Conservation (phyloP, 345 rosid genomes). For the Eucalyptus decipiens region DNA sequence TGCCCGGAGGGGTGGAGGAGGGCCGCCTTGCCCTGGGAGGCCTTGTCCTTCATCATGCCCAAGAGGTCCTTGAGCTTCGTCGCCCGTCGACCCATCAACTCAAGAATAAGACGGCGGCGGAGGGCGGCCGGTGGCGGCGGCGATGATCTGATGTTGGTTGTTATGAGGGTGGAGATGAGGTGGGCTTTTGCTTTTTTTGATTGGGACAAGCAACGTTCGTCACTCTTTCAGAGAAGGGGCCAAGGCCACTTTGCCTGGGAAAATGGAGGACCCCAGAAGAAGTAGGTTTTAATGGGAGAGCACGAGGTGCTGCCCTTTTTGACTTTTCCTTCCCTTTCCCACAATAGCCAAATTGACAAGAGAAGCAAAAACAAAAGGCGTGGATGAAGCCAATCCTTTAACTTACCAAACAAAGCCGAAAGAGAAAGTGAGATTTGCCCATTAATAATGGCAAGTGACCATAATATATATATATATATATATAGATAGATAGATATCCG, state of each 20-base stretch:
- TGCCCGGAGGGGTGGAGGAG: constrained; percentile 23
- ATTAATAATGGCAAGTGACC: not conserved
- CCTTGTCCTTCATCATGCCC: constrained; percentile 63
- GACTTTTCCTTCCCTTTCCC: not conserved
- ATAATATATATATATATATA: not conserved
- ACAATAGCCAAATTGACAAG: not conserved
- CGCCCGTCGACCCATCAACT: constrained; percentile 30
- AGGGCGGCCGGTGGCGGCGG: not conserved
- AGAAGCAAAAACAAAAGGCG: not conserved
- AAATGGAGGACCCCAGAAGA: not conserved
- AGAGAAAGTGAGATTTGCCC: not conserved
- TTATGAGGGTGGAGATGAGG: not conserved
- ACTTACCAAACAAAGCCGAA: not conserved
- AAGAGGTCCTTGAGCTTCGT: constrained; percentile 42
- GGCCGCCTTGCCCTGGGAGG: constrained; percentile 77
- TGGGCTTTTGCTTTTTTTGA: not conserved
- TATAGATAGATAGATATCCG: too few species aligned
- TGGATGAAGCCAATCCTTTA: not conserved
- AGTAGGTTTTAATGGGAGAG: not conserved
- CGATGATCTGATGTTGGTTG: not conserved
- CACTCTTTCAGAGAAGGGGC: not conserved
- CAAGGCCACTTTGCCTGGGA: not conserved
- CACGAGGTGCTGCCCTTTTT: not conserved
- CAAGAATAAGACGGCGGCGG: not conserved
- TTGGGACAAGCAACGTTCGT: not conserved